Percentiles rank a stretch among this genome's conserved stretches.
phyloP scores from a whole-genome alignment of 2,329 filamentous ascomycete species.

The Colletotrichum siamense region DNA sequence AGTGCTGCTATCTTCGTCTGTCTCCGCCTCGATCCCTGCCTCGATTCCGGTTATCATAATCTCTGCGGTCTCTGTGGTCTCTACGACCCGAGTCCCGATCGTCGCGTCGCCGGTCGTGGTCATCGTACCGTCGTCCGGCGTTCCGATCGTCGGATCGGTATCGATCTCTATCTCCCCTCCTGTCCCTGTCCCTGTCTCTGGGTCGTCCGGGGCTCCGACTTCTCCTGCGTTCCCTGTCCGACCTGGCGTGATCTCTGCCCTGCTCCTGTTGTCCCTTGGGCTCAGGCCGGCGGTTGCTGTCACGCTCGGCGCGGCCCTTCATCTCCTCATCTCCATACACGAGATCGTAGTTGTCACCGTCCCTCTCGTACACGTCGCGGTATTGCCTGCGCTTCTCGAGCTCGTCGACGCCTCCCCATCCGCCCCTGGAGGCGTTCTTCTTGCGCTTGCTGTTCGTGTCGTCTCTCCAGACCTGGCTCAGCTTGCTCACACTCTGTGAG shows the following conservation, averaged over 20 bases:
- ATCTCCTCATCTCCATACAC: constrained; percentile 80
- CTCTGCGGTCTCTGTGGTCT: constrained; percentile 37
- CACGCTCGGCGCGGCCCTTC: constrained; percentile 52
- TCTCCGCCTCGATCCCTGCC: constrained; percentile 32
- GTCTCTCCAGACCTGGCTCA: constrained; percentile 89
- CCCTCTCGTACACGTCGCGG: constrained; percentile 61
- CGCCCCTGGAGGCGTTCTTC: constrained; percentile 62
- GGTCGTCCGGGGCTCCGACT: constrained; percentile 45
- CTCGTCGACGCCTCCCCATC: constrained; percentile 88
- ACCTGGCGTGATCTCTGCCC: constrained; percentile 18
- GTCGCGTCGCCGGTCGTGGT: constrained; percentile 25
- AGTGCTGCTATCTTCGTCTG: constrained; percentile 26
- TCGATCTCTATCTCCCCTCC: constrained; percentile 11
- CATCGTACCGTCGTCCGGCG: constrained; percentile 17
- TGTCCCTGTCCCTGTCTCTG: constrained; percentile 13
- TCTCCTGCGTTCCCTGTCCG: constrained; percentile 36
- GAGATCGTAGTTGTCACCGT: constrained; percentile 71
- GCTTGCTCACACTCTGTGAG: constrained; percentile 88
- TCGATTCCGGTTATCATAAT: constrained; percentile 36
- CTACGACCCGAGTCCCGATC: constrained; percentile 34
- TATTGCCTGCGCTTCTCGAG: constrained; percentile 94
- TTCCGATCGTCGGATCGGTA: constrained; percentile 14
- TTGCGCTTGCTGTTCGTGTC: constrained; percentile 82
- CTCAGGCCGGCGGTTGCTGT: constrained; percentile 31
- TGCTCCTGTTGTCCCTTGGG: neutral